Percentiles rank a stretch among this genome's conserved stretches.
Conservation (phyloP, 805 yeast genomes). For the Wickerhamiella alocasiicola region DNA sequence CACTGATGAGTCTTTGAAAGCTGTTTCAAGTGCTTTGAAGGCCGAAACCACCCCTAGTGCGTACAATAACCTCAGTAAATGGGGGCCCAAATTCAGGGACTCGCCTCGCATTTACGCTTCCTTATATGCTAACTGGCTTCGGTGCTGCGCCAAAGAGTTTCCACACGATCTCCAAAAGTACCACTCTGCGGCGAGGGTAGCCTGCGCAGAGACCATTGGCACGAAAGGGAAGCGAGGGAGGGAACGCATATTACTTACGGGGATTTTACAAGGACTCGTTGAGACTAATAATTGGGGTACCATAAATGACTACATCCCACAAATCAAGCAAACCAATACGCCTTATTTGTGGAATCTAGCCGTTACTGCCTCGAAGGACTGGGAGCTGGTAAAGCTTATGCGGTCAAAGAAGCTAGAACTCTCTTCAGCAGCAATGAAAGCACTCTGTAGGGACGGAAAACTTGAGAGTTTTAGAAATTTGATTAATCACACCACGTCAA, state of each 20-base stretch:
- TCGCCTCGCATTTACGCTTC: neutral
- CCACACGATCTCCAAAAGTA: constrained; percentile 3
- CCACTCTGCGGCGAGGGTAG: neutral
- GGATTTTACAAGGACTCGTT: constrained; percentile 5
- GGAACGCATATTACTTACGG: neutral
- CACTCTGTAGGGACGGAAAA: neutral
- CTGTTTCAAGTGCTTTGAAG: neutral
- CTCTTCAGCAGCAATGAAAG: neutral
- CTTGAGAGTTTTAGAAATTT: neutral
- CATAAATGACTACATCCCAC: neutral
- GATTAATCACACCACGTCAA: neutral
- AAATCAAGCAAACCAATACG: constrained; percentile 1
- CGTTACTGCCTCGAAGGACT: constrained; percentile 1
- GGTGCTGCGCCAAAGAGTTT: constrained; percentile 9
- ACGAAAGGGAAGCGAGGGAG: neutral
- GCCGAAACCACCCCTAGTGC: neutral
- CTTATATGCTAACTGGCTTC: constrained; percentile 1
- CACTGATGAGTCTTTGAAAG: neutral
- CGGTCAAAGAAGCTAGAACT: neutral
- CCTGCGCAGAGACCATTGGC: neutral
- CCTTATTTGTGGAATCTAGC: constrained; percentile 5
- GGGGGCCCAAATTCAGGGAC: neutral
- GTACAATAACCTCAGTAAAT: neutral
- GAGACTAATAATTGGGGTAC: neutral
- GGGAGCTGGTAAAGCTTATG: constrained; percentile 6